Conservation (phyloP, 176 grass and related monocot species). For the Eremochloa ophiuroides region DNA sequence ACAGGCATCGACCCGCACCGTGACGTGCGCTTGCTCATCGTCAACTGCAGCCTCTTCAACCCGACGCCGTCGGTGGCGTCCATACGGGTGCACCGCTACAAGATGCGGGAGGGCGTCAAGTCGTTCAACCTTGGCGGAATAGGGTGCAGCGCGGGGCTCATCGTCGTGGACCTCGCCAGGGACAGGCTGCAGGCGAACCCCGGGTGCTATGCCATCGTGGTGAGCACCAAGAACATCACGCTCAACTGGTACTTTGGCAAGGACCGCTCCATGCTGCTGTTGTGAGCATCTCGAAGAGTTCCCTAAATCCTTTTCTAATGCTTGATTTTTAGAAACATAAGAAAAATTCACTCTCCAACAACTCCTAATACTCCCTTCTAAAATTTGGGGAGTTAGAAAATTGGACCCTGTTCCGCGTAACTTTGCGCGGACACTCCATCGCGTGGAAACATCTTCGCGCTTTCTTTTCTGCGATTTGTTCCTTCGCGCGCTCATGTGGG, state of each 20-base stretch:
- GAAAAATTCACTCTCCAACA: too few species aligned
- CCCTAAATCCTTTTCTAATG: too few species aligned
- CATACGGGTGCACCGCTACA: constrained; percentile 71
- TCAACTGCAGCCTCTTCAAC: constrained; percentile 80
- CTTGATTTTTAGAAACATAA: too few species aligned
- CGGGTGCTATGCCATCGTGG: constrained; percentile 38
- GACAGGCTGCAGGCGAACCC: constrained; percentile 60
- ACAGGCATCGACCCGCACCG: constrained; percentile 57
- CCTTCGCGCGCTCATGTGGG: too few species aligned
- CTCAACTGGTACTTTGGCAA: constrained; percentile 86
- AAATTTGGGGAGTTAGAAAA: too few species aligned
- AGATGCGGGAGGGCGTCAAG: constrained; percentile 51
- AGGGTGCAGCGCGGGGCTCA: constrained; percentile 73
- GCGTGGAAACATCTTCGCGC: too few species aligned
- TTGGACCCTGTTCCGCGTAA: too few species aligned
- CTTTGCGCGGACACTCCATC: too few species aligned
- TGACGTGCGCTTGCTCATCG: constrained; percentile 56
- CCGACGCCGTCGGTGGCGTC: constrained; percentile 64
- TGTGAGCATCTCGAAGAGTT: too few species aligned
- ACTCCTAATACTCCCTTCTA: too few species aligned
- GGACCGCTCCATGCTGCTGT: constrained; percentile 75
- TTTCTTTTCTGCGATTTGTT: too few species aligned
- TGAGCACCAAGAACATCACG: constrained; percentile 84
- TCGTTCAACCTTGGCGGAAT: constrained; percentile 78
- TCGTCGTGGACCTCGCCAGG: constrained; percentile 63